Conservation (phyloP, 176 grass and related monocot species). For the Puccinellia tenuiflora region DNA sequence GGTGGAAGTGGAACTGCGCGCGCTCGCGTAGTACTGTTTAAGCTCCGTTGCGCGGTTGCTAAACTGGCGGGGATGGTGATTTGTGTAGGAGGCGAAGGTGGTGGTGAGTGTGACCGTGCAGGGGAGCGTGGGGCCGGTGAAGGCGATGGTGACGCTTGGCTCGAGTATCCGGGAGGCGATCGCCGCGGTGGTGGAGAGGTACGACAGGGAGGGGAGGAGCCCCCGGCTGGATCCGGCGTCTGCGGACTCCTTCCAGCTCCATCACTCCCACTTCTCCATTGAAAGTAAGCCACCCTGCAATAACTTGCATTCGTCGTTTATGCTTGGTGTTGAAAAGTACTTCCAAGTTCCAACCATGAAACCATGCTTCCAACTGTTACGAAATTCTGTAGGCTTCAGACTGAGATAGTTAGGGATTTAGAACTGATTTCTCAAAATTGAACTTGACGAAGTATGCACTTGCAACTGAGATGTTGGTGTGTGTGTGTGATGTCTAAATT, state of each 20-base stretch:
- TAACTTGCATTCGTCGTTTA: neutral
- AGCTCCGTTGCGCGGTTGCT: neutral
- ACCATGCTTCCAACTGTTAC: no score
- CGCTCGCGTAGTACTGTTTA: neutral
- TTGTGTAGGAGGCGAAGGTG: conserved; percentile 54
- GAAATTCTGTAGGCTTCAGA: no score
- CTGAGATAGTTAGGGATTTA: no score
- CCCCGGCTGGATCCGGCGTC: conserved; percentile 41
- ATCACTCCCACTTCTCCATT: conserved; percentile 78
- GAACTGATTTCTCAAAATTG: no score
- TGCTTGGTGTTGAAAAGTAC: neutral
- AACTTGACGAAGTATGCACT: neutral
- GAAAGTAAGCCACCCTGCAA: conserved; percentile 42
- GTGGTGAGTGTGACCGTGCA: conserved; percentile 80
- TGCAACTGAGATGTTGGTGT: neutral
- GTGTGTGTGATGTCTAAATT: no score
- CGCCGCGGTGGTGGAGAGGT: conserved; percentile 53
- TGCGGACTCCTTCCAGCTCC: conserved; percentile 50
- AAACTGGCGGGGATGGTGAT: neutral
- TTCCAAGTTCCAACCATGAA: no score
- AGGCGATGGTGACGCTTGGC: conserved; percentile 57
- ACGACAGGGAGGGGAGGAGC: conserved; percentile 62
- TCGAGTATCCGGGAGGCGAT: conserved; percentile 73
- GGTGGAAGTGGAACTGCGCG: no score
- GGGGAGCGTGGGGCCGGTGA: conserved; percentile 75